These are phyloP conservation scores for Zelopaecilomyces penicillatus DNA, from an alignment of 2,329 filamentous ascomycete species.

Conservation along the genomic window DNA sequence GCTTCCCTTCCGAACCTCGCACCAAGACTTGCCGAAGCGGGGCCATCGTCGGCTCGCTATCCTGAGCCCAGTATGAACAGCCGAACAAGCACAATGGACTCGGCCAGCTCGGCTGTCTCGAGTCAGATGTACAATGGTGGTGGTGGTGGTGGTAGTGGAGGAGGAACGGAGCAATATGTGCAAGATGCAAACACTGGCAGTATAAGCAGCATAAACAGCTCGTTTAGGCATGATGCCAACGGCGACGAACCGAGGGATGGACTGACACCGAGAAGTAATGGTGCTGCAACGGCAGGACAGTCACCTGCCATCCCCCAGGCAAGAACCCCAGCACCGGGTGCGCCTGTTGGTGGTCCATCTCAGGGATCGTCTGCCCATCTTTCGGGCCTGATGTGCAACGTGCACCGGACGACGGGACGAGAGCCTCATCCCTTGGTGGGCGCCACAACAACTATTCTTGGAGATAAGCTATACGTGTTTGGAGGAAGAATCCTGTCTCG, in stretches of 20 bases:
- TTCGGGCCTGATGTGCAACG: constrained; percentile 61
- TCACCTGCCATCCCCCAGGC: constrained; percentile 43
- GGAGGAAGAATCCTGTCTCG: constrained; percentile 82
- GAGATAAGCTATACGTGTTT: constrained; percentile 95
- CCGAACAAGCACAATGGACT: constrained; percentile 42
- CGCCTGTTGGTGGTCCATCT: constrained; percentile 33
- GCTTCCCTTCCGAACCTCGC: constrained; percentile 19
- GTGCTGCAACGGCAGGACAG: constrained; percentile 46
- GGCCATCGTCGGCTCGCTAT: constrained; percentile 5
- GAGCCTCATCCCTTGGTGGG: constrained; percentile 90
- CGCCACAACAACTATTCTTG: constrained; percentile 88
- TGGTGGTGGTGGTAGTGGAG: constrained; percentile 1
- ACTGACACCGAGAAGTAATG: constrained; percentile 43
- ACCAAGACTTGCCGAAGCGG: constrained; percentile 17
- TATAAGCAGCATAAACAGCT: constrained; percentile 37
- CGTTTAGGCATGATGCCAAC: constrained; percentile 31
- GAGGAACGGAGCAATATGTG: constrained; percentile 20
- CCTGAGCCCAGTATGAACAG: constrained; percentile 27
- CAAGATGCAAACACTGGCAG: constrained; percentile 34
- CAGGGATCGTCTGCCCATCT: constrained; percentile 47
- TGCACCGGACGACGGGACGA: constrained; percentile 78
- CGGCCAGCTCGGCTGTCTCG: constrained; percentile 23
- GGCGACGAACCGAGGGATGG: constrained; percentile 38
- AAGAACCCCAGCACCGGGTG: constrained; percentile 11
- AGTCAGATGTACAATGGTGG: constrained; percentile 25